phyloP scores from a whole-genome alignment of 257 asterid genomes.

The Cinchona pubescens region DNA sequence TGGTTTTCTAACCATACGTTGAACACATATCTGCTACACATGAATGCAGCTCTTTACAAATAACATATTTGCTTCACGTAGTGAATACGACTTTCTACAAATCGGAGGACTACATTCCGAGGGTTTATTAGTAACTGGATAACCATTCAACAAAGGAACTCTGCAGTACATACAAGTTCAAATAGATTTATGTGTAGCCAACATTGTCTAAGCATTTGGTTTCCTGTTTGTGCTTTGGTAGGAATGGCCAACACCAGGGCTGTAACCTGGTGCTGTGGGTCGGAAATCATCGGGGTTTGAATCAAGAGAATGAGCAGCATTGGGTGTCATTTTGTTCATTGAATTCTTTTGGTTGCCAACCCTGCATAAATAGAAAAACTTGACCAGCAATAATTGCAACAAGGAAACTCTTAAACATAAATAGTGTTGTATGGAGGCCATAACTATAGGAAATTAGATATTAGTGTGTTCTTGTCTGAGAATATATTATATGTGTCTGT shows the following conservation, averaged over 20 bases:
- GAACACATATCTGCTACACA: background rate
- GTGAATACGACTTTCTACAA: constrained; percentile 2
- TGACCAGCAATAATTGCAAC: constrained; percentile 29
- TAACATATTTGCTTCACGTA: background rate
- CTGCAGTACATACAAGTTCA: constrained; percentile 25
- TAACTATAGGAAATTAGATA: background rate
- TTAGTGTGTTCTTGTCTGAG: too few species aligned
- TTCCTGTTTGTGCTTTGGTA: constrained; percentile 20
- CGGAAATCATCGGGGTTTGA: constrained; percentile 31
- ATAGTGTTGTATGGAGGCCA: constrained; percentile 37
- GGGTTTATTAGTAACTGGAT: background rate
- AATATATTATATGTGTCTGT: too few species aligned
- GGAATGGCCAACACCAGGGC: constrained; percentile 65
- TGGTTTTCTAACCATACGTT: background rate
- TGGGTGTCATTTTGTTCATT: constrained; percentile 7
- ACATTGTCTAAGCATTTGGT: constrained; percentile 33
- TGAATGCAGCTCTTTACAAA: constrained; percentile 7
- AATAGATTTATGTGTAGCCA: constrained; percentile 4
- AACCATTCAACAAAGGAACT: constrained; percentile 13
- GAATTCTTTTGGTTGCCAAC: constrained; percentile 39
- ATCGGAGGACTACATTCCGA: background rate
- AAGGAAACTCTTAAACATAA: constrained; percentile 29
- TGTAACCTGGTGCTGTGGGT: constrained; percentile 48
- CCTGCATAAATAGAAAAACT: constrained; percentile 31
- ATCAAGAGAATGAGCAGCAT: constrained; percentile 7